Percentiles rank a stretch among this genome's conserved stretches.
phyloP scores from a whole-genome alignment of 768 basidiomycete genomes.

The Favolaschia claudopus region DNA sequence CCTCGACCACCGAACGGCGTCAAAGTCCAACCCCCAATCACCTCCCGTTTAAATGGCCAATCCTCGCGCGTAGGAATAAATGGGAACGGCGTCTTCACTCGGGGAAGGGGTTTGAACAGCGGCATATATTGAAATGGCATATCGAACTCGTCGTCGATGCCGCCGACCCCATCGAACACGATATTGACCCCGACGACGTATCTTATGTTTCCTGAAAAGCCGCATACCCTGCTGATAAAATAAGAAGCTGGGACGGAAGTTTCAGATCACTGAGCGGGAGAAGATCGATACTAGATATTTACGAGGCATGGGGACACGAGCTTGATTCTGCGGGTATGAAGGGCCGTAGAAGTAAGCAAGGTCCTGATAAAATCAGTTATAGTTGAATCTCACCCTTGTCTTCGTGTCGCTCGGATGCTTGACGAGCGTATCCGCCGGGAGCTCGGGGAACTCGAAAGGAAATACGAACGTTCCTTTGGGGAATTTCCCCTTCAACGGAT shows the following conservation, averaged over 20 bases:
- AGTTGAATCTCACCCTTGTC: not conserved
- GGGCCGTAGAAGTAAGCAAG: too few species aligned
- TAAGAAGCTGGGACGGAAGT: not conserved
- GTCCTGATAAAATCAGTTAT: not conserved
- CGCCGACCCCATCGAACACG: not conserved
- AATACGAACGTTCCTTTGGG: constrained; percentile 14
- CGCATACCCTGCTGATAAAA: not conserved
- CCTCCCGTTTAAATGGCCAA: constrained; percentile 19
- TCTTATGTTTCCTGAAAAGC: constrained; percentile 15
- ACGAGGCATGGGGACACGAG: constrained; percentile 10
- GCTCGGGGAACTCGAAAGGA: constrained; percentile 12
- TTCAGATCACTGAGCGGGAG: too few species aligned
- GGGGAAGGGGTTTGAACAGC: constrained; percentile 8
- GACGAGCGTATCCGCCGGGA: constrained; percentile 1
- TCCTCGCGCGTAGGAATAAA: constrained; percentile 20
- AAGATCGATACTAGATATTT: not conserved
- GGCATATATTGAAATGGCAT: constrained; percentile 12
- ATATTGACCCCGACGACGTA: constrained; percentile 14
- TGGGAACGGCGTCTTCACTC: constrained; percentile 16
- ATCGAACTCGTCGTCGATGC: constrained; percentile 18
- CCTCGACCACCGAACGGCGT: constrained; percentile 19
- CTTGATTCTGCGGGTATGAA: constrained; percentile 10
- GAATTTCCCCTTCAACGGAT: constrained; percentile 2
- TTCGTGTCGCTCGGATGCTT: constrained; percentile 11
- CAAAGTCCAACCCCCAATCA: constrained; percentile 18